phyloP scores from a whole-genome alignment of 441 rosid species.

The Viola pubescens region DNA sequence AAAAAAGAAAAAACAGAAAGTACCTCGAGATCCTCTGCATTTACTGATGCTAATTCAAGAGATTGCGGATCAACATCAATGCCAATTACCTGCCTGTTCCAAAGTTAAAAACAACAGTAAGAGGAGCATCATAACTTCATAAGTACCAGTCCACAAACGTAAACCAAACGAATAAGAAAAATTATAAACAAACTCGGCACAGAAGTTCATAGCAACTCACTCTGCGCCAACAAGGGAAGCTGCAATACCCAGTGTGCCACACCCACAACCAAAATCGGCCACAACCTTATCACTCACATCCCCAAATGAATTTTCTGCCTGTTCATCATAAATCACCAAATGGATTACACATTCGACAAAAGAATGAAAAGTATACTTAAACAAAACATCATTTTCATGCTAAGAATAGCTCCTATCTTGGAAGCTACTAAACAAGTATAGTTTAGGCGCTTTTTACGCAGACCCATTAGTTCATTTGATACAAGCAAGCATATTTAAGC shows the following conservation, averaged over 20 bases:
- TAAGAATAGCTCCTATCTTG: background rate
- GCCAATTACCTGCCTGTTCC: conserved; percentile 64
- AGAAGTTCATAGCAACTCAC: conserved; percentile 35
- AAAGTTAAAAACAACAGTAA: conserved; percentile 6
- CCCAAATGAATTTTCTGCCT: conserved; percentile 90
- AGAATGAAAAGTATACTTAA: background rate
- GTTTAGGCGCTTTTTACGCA: no score
- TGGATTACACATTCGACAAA: no score
- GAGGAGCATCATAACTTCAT: background rate
- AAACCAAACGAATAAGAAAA: background rate
- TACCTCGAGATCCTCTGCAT: conserved; percentile 87
- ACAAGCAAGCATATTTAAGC: no score
- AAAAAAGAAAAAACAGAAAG: conserved; percentile 4
- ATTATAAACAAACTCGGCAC: background rate
- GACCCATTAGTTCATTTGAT: no score
- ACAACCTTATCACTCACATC: conserved; percentile 66
- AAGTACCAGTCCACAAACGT: background rate
- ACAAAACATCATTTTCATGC: background rate
- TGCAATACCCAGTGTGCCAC: conserved; percentile 82
- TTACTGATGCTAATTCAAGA: conserved; percentile 61
- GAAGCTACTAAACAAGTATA: no score
- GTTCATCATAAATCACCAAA: background rate
- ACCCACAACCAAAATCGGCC: conserved; percentile 95
- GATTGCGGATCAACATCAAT: conserved; percentile 70
- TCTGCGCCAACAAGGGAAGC: conserved; percentile 84